Evolutionary conservation across 768 basidiomycete species (phyloP), one percentile per base, ranked within the genome.

Genomic region (Calocybe indica): DNA sequence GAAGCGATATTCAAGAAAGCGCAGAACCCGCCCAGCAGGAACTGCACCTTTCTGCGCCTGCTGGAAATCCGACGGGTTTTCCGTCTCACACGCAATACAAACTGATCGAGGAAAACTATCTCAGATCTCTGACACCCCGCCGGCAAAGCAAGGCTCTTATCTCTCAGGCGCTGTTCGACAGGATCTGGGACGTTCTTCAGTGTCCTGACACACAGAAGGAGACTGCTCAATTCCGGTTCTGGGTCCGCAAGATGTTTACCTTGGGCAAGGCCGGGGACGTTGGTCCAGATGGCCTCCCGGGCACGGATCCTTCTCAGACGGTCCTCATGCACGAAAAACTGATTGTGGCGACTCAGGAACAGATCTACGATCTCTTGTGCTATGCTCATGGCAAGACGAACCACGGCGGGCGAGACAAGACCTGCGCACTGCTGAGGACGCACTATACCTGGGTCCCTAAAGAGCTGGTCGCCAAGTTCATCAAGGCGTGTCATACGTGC

Each of bases 381-480:
- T 82, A 83, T 54, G 84, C 80, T 52, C 90, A 92, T 53, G 76
- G 72, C 10, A 72, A 74, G 40, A 68, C 75, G 44, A 69, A 75
- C 7, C 89, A 92, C 57, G 85, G 81, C 10, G 89, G 88, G 28
- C 79, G 88, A 14, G 90, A 92, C 64, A 86, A 80, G 69, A 92
- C 90, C 0, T 79, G 77, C 48, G 71, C 74, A 2, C 69, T 80
- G 47, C 75, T 91, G 35, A 72, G 84, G 41, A 68, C 78, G 50
- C 76, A 78, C 55, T 92, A 89, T 62, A 83, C 85, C 7, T 91
- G 85, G 82, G 78, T 92, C 28, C 89, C 90, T 11, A 92, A 91
- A 65, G 84, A 88, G 57, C 80, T 92, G 37, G 78, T 90, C 40
- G 79, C 85, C 12, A 78, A 77, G 49, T 92, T 89, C 58, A 82